Percentiles rank a stretch among this genome's conserved stretches.
These are phyloP conservation scores for Penicillium goetzii DNA, from an alignment of 495 filamentous ascomycete species.

Conservation along the genomic window DNA sequence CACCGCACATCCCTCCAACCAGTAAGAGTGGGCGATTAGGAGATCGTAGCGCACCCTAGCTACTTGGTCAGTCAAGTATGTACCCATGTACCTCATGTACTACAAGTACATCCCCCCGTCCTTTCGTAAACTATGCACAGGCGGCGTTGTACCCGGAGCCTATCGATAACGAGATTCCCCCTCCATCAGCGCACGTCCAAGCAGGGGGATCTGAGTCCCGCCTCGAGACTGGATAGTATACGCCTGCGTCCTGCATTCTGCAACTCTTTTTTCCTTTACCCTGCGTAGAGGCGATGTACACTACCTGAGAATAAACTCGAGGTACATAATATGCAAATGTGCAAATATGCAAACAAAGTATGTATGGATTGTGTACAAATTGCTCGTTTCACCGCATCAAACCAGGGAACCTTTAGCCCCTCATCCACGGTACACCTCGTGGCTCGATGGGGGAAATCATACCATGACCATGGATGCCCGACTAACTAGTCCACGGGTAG, in stretches of 20 bases:
- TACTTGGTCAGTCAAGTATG: neutral
- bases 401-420: neutral
- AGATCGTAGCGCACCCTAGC: neutral
- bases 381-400: conserved; percentile 16
- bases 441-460: conserved; percentile 2
- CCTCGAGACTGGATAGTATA: neutral
- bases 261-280: conserved; percentile 7
- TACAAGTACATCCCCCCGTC: neutral
- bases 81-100: neutral
- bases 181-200: conserved; percentile 24
- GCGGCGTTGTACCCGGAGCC: conserved; percentile 8
- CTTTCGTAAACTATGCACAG: neutral
- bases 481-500: conserved; percentile 27
- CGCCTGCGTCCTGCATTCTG: conserved; percentile 9
- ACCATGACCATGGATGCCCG: conserved; percentile 26
- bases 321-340: neutral
- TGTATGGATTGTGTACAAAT: neutral
- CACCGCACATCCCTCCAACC: neutral
- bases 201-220: conserved; percentile 13
- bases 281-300: neutral
- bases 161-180: conserved; percentile 30
- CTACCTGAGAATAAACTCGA: neutral
- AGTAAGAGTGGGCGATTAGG: neutral
- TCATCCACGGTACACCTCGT: conserved; percentile 20
- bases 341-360: neutral